Base-by-base conservation (phyloP, 2,329 filamentous ascomycete genomes). In the Chrysosporium queenslandicum region DNA sequence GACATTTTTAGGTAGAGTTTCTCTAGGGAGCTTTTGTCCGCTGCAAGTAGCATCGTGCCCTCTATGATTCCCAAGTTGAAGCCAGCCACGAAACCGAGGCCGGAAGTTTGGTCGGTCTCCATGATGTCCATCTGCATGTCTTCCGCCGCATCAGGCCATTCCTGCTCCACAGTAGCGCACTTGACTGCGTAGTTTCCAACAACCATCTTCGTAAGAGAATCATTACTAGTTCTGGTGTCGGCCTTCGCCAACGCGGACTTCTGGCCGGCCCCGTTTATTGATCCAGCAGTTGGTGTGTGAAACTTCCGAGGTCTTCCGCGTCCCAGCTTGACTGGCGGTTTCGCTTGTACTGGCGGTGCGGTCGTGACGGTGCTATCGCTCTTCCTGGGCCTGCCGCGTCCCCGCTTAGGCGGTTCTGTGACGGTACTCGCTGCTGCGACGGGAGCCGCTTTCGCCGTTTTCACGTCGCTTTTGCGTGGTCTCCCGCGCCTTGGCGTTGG, bases 61-160 rank as follows among this genome's bases (percentile, higher is more conserved):
- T 59, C 56, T n/a, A 59, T 8, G 11, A 57, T 50, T 5, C 57
- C 57, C 30, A 58, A 20, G 41, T 57, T 51, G 25, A 57, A 58
- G 9, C 53, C 43, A 9, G 56, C 57, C 49, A 58, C 32, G 8
- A 54, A 50, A 5, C 54, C 54, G 7, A 23, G 21, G 8, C 46
- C 37, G 5, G 29, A 20, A 4, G 52, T 47, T 2, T 50, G 29
- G 27, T 52, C 47, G 1, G 51, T 11, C 39, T 46, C 49, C 3
- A 43, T 50, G 37, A 59, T 56, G 2, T 51, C 48, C 50, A 59
- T 36, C 14, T 55, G 50, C 57, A 59, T 55, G n/a, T 50, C 37
- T 1, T 52, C 47, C 9, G 50, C 54, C 7, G 53, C 14, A 29
- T 58, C 40, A 0, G 57, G 54, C 57, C 57, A 59, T 40, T 56